Evolutionary conservation across 1,284 basidiomycete genomes (phyloP), one percentile per base, ranked within the genome.

Genomic region (Cystobasidium slooffiae): DNA sequence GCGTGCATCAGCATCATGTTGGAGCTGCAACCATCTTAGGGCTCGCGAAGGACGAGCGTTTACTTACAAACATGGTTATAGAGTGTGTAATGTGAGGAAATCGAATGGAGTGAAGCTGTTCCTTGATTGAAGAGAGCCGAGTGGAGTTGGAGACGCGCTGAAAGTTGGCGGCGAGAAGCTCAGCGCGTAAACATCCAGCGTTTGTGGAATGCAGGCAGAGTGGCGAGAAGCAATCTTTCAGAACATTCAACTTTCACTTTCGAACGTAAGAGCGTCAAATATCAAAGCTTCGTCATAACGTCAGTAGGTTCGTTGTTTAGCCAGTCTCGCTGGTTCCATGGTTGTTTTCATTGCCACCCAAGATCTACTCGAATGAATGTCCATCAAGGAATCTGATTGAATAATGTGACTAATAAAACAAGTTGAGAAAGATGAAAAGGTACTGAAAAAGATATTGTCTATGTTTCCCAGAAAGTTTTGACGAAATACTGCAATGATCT

Each of bases 61-160:
- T 31, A 72, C 69, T 43, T 52, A 72, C 69, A 55, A 72, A 72
- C 69, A 72, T 67, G 64, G 7, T 67, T 9, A 14, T 9, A 16
- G 22, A 37, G 6, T 12, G 59, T 64, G 62, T 43, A 41, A 43
- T 31, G 31, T 41, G 14, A 24, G 56, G 16, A 41, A 56, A 39
- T 1, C 7, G 20, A 43, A 39, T 49, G 43, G 31, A 31, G 31
- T 31, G 31, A 31, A 31, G 31, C 31, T 31, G 31, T 31, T 31
- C 31, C 31, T 31, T 31, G 31, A 31, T 31, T 31, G 31, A 31
- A 31, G 31, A 31, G 31, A 2, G 31, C 5, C 31, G 31, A 5
- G 5, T 31, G 31, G 31, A 31, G 31, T 31, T 31, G 31, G 31
- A 31, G 31, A 31, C 31, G 31, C 31, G 31, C 31, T 31, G 31